Evolutionary conservation across 768 basidiomycete species (phyloP), one percentile per base, ranked within the genome.

Genomic region (Lactarius hatsudake): DNA sequence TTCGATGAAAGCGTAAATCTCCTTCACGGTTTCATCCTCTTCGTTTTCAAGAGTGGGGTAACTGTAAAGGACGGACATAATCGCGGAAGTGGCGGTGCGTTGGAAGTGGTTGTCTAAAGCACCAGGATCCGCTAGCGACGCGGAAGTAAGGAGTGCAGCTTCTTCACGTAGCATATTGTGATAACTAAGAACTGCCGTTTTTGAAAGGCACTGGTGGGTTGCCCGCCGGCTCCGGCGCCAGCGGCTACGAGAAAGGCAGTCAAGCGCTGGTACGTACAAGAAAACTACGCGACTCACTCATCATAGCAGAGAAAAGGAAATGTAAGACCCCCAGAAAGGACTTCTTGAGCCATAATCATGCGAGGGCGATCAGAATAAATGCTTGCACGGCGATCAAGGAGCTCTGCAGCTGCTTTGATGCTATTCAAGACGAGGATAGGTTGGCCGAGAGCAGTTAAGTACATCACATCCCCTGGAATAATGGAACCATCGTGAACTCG

Each of bases 241-340:
- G 10, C 54, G 26, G 32, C 45, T 48, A 23, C 4, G 45, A 10
- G n/a, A 3, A 45, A 48, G 38, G 40, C 43, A 28, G 12, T 48
- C 65, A 73, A 73, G 42, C 45, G n/a, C 45, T 9, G 20, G 17
- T 30, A 3, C 12, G 28, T 30, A 3, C 9, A 20, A 17, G 28
- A 10, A 20, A 18, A 10, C 6, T 17, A 7, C 3, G 28, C 30
- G 15, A 32, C 32, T 28, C 54, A 77, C 74, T 63, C 26, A 58
- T 76, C 70, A 57, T 74, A 66, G 4, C 64, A 61, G n/a, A 62
- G 53, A 58, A 79, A 74, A 6, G 68, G 70, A n/a, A 79, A 51
- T 9, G 71, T 42, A 32, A 74, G 62, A 3, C 76, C 75, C 13
- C 77, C 73, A 3, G 75, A 74, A 40, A 79, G 63, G 53, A 76